A percentile compares a stretch with the other conserved stretches of the same genome.
phyloP scores from a whole-genome alignment of 2,329 filamentous ascomycete genomes.

The Stagonosporopsis rhizophila region DNA sequence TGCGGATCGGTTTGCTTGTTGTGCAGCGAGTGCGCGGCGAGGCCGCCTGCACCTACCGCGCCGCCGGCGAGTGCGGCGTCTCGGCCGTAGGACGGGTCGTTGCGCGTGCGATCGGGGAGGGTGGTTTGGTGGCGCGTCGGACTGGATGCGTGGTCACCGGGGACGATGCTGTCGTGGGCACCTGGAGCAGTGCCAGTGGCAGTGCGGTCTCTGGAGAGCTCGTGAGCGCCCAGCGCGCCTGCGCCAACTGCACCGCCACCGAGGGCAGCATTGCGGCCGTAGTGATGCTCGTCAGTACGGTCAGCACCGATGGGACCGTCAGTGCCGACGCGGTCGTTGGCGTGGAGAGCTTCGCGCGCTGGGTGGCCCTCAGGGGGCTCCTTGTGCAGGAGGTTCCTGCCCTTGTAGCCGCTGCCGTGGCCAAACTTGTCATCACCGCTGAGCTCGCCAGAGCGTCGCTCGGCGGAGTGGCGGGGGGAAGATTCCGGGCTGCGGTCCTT shows the following conservation, averaged over 20 bases:
- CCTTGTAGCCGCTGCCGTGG: conserved; percentile 31
- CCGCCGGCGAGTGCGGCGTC: conserved; percentile 40
- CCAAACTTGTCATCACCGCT: conserved; percentile 13
- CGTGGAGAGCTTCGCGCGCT: conserved; percentile 30
- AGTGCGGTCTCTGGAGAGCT: conserved; percentile 7
- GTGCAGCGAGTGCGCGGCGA: conserved; percentile 33
- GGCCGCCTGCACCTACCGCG: conserved; percentile 38
- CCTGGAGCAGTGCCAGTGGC: neutral
- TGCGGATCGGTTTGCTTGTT: conserved; percentile 21
- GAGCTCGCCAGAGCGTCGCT: conserved; percentile 30
- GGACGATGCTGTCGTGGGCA: neutral
- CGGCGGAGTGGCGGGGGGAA: conserved; percentile 29
- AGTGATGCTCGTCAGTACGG: conserved; percentile 25
- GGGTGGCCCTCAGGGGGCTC: conserved; percentile 50
- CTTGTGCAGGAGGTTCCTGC: conserved; percentile 51
- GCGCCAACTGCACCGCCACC: conserved; percentile 39
- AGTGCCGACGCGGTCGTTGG: conserved; percentile 13
- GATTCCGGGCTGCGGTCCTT: conserved; percentile 36
- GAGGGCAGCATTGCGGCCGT: conserved; percentile 36
- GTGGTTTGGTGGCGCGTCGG: conserved; percentile 6
- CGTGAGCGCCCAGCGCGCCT: conserved; percentile 35
- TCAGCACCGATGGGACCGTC: conserved; percentile 4
- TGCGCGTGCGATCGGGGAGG: conserved; percentile 13
- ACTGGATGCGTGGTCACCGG: no score
- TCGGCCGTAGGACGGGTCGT: conserved; percentile 32